These are phyloP conservation scores for Ilyonectria robusta DNA, from an alignment of 2,329 filamentous ascomycete species.

Conservation along the genomic window DNA sequence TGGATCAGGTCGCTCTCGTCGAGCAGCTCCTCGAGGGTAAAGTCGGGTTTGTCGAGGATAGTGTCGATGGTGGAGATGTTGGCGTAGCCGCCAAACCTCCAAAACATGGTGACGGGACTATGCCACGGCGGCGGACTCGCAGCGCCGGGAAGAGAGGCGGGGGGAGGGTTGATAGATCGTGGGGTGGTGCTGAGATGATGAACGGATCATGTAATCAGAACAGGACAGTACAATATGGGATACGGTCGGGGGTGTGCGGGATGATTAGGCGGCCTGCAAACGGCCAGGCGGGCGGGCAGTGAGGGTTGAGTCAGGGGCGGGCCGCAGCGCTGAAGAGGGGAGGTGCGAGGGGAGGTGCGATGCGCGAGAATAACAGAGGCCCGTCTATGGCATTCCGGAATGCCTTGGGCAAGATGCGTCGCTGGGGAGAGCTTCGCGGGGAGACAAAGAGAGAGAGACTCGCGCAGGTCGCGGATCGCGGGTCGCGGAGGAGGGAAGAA, in stretches of 20 bases:
- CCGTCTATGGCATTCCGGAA: slow-evolving; percentile 32
- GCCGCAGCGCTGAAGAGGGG: not conserved
- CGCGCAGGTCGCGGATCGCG: slow-evolving; percentile 26
- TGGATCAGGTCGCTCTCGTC: slow-evolving; percentile 97
- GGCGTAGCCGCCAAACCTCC: slow-evolving; percentile 99
- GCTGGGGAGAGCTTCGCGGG: slow-evolving; percentile 6
- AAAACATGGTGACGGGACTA: slow-evolving; percentile 86
- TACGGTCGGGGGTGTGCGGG: slow-evolving; percentile 36
- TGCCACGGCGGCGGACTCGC: slow-evolving; percentile 52
- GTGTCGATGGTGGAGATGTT: slow-evolving; percentile 97
- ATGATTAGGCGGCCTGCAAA: slow-evolving; percentile 19
- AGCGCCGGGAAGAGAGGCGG: slow-evolving; percentile 48
- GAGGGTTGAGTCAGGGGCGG: not conserved
- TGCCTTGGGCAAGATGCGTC: slow-evolving; percentile 13
- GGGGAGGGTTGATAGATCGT: slow-evolving; percentile 29
- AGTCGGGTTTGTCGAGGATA: slow-evolving; percentile 96
- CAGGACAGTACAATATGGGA: slow-evolving; percentile 16
- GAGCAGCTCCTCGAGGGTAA: slow-evolving; percentile 94
- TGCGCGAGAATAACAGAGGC: slow-evolving; percentile 23
- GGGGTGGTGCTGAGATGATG: slow-evolving; percentile 38
- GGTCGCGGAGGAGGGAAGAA: slow-evolving; percentile 24
- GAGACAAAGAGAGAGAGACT: slow-evolving; percentile 12
- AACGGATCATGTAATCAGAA: slow-evolving; percentile 48
- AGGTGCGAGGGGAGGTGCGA: slow-evolving; percentile 4
- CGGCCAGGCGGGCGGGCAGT: slow-evolving; percentile 5